Evolutionary conservation across 805 yeast species (phyloP).

Genomic region (Lachancea meyersii): DNA sequence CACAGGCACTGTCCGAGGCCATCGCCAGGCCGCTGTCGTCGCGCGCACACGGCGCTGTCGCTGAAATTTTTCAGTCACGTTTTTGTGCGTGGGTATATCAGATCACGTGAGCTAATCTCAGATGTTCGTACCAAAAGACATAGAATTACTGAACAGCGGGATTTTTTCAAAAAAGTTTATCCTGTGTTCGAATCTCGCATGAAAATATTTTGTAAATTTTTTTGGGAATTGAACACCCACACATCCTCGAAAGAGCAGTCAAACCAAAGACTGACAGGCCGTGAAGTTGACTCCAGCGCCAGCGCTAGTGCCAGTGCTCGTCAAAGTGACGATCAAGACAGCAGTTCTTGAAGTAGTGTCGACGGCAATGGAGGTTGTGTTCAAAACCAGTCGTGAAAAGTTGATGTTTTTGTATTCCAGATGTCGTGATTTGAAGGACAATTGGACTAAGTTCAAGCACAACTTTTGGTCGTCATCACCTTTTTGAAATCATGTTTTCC

Average conservation of each 20-base stretch:
- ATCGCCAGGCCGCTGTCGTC: background rate
- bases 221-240: background rate
- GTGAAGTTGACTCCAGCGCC: background rate
- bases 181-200: background rate
- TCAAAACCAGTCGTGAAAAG: too few relatives aligned
- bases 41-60: background rate
- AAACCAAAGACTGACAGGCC: background rate
- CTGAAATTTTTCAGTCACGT: background rate
- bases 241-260: background rate
- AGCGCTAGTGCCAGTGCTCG: background rate
- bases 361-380: background rate
- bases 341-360: background rate
- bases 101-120: background rate
- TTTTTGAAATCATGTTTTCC: conserved; percentile 46
- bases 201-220: background rate
- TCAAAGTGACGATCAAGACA: background rate
- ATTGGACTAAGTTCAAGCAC: background rate
- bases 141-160: too few relatives aligned
- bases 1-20: background rate
- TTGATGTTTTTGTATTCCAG: too few relatives aligned
- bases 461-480: background rate
- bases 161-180: too few relatives aligned
- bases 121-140: too few relatives aligned
- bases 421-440: too few relatives aligned
- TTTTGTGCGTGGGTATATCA: background rate